Conservation (phyloP, 345 rosid genomes). For the Garcia nutans region DNA sequence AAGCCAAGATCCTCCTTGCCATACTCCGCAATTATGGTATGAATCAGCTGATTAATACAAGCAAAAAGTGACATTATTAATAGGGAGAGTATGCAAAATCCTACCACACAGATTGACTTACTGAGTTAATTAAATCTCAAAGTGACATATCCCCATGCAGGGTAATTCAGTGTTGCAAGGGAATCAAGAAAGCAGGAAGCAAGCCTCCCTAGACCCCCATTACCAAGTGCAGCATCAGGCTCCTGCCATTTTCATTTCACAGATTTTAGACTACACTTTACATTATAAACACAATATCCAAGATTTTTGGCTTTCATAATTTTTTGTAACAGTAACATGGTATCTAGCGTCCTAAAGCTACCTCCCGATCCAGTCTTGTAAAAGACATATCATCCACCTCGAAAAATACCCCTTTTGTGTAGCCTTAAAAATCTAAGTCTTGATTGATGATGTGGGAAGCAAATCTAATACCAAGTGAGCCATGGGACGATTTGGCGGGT, state of each 20-base stretch:
- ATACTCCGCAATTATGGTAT: conserved; percentile 39
- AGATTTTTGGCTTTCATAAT: background rate
- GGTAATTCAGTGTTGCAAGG: conserved; percentile 53
- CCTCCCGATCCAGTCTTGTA: too few relatives aligned
- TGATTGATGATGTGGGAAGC: too few relatives aligned
- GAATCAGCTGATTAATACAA: conserved; percentile 34
- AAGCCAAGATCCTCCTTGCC: conserved; percentile 39
- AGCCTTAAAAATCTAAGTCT: too few relatives aligned
- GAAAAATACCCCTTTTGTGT: too few relatives aligned
- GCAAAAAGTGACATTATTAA: background rate
- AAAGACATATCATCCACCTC: too few relatives aligned
- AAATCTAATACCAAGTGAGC: too few relatives aligned
- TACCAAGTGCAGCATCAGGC: conserved; percentile 56
- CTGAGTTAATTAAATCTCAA: background rate
- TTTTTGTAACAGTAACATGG: too few relatives aligned
- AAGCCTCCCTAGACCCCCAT: conserved; percentile 48
- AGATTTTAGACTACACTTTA: background rate
- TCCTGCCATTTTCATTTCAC: conserved; percentile 28
- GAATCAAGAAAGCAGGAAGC: conserved; percentile 58
- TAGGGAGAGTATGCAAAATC: too few relatives aligned
- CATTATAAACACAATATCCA: background rate
- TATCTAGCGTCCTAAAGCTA: too few relatives aligned
- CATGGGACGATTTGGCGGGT: too few relatives aligned
- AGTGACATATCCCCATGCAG: conserved; percentile 46
- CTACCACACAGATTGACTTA: background rate